Evolutionary conservation across 2,329 filamentous ascomycete genomes (phyloP).

Genomic region (Neofusicoccum umdonicola): DNA sequence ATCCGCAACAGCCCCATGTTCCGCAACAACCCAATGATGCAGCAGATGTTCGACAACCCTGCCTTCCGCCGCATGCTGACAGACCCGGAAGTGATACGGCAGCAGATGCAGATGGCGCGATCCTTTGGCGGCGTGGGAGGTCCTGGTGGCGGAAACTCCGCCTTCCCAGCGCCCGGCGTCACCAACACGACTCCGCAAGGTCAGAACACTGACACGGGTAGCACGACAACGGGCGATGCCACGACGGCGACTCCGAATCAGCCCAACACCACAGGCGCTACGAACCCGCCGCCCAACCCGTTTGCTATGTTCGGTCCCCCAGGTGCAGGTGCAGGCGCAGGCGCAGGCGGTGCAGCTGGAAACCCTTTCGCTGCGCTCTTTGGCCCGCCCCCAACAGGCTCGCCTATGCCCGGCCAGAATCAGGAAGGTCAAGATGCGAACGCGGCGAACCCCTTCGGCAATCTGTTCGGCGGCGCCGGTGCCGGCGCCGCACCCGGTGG

Average conservation of each 20-base stretch:
- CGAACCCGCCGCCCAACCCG: constrained; percentile 42
- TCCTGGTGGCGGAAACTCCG: constrained; percentile 39
- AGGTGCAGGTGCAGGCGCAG: constrained; percentile 20
- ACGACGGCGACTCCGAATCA: constrained; percentile 40
- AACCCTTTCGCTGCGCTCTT: constrained; percentile 65
- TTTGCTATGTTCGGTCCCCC: constrained; percentile 42
- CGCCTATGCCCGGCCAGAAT: constrained; percentile 28
- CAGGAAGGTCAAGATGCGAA: constrained; percentile 33
- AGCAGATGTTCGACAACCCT: constrained; percentile 83
- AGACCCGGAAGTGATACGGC: constrained; percentile 78
- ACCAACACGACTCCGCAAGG: constrained; percentile 74
- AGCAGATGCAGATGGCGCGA: constrained; percentile 79
- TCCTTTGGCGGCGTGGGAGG: constrained; percentile 50
- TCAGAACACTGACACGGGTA: constrained; percentile 20
- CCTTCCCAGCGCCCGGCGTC: constrained; percentile 86
- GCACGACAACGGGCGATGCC: constrained; percentile 28
- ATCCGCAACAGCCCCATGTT: constrained; percentile 66
- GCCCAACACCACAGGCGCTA: constrained; percentile 32
- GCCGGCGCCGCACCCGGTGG: constrained; percentile 20
- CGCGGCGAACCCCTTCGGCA: constrained; percentile 63
- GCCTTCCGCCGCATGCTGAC: constrained; percentile 91
- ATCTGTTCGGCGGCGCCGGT: constrained; percentile 53
- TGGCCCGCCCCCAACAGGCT: constrained; percentile 26
- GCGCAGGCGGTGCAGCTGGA: constrained; percentile 29
- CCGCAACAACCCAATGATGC: constrained; percentile 81